These are phyloP conservation scores for Cryptococcus sp. DNA, from an alignment of 1,284 basidiomycete genomes.

Conservation along the genomic window DNA sequence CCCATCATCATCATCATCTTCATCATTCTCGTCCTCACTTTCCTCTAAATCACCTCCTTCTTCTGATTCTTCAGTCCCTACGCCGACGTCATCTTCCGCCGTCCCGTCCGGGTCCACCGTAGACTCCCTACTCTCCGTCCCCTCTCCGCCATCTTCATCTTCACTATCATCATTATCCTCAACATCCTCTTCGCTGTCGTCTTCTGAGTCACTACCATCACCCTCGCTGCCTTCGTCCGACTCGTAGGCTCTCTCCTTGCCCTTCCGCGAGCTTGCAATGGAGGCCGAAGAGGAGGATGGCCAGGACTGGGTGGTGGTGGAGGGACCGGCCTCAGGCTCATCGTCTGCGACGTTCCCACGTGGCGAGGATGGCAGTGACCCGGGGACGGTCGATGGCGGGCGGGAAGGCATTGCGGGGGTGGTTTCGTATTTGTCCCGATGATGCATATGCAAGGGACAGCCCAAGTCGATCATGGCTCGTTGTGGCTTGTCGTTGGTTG, in stretches of 20 bases:
- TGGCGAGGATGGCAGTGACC: background rate
- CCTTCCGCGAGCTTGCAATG: background rate
- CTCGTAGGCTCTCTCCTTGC: background rate
- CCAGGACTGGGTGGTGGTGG: background rate
- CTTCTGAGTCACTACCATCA: background rate
- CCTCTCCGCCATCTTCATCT: conserved; percentile 64
- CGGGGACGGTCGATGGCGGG: background rate
- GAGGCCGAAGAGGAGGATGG: conserved; percentile 1
- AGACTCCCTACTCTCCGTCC: conserved; percentile 36
- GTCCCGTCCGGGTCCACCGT: background rate
- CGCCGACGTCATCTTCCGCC: conserved; percentile 4
- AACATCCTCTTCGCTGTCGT: conserved; percentile 1
- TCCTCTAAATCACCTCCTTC: conserved; percentile 35
- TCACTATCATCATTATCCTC: conserved; percentile 50
- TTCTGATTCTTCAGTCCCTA: conserved; percentile 17
- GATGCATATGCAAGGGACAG: too few relatives aligned
- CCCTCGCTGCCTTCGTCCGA: background rate
- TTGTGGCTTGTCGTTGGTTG: background rate
- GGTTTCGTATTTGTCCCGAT: too few relatives aligned
- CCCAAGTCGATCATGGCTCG: too few relatives aligned
- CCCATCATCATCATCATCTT: conserved; percentile 39
- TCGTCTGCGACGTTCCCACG: background rate
- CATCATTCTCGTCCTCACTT: conserved; percentile 39
- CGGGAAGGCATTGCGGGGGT: background rate
- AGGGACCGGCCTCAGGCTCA: background rate